Evolutionary conservation across 2,329 filamentous ascomycete species (phyloP).

Genomic region (Teratosphaeriaceae sp.): DNA sequence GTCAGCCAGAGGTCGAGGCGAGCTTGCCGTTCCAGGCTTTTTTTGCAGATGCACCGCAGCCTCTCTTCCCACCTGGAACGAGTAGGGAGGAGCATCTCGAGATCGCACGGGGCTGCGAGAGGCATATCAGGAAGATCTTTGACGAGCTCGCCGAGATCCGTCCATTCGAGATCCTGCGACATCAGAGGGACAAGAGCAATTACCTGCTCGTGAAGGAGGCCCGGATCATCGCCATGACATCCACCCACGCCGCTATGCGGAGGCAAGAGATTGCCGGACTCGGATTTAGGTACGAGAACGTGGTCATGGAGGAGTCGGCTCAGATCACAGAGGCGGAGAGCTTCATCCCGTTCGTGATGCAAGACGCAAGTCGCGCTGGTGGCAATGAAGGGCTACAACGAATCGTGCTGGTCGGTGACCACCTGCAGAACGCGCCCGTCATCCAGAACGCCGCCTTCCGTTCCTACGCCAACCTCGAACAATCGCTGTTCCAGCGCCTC

Average conservation of each 20-base stretch:
- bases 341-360: slow-evolving; percentile 90
- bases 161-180: slow-evolving; percentile 88
- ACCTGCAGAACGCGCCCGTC: slow-evolving; percentile 93
- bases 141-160: slow-evolving; percentile 85
- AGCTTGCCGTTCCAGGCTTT: slow-evolving; percentile 84
- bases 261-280: slow-evolving; percentile 81
- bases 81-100: slow-evolving; percentile 65
- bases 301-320: slow-evolving; percentile 97
- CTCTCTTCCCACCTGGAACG: slow-evolving; percentile 64
- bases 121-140: slow-evolving; percentile 85
- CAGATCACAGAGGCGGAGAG: slow-evolving; percentile 97
- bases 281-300: slow-evolving; percentile 97
- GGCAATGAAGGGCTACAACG: slow-evolving; percentile 59
- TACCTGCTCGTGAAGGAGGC: slow-evolving; percentile 93
- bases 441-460: slow-evolving; percentile 92
- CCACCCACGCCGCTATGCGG: slow-evolving; percentile 93
- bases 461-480: slow-evolving; percentile 91
- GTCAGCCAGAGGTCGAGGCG: slow-evolving; percentile 57
- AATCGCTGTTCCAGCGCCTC: slow-evolving; percentile 87
- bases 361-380: slow-evolving; percentile 45
- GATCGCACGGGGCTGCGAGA: slow-evolving; percentile 75
- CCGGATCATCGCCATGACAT: slow-evolving; percentile 98
- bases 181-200: slow-evolving; percentile 87
- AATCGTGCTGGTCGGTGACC: slow-evolving; percentile 88
- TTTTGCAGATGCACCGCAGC: slow-evolving; percentile 81